A percentile compares a stretch with the other conserved stretches of the same genome.
Evolutionary conservation across 179 eudicot species (phyloP).

Genomic region (Spergularia azorica): DNA sequence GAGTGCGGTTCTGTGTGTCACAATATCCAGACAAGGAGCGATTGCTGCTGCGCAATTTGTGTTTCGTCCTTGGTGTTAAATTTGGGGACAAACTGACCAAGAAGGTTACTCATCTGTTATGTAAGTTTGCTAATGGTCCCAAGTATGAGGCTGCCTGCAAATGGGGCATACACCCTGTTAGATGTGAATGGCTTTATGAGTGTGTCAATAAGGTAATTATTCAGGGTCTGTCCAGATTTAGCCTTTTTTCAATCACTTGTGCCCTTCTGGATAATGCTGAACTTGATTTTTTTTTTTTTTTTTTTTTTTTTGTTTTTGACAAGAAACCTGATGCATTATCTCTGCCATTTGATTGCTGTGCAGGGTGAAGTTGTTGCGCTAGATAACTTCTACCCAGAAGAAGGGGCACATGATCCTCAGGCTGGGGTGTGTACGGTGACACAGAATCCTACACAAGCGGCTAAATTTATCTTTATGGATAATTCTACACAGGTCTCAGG

Average conservation of each 20-base stretch:
- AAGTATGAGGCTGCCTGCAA: conserved; percentile 82
- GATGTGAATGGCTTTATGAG: conserved; percentile 86
- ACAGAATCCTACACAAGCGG: conserved; percentile 85
- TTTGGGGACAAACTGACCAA: conserved; percentile 62
- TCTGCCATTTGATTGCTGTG: conserved; percentile 26
- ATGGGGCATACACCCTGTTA: conserved; percentile 67
- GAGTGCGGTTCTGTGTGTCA: conserved; percentile 71
- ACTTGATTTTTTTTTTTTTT: no score
- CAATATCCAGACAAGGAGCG: conserved; percentile 79
- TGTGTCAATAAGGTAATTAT: conserved; percentile 69
- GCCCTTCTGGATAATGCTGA: background rate
- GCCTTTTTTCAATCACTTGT: background rate
- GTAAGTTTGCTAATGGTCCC: conserved; percentile 77
- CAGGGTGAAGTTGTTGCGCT: conserved; percentile 65
- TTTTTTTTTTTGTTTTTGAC: no score
- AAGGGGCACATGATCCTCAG: conserved; percentile 66
- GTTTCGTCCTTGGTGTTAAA: conserved; percentile 83
- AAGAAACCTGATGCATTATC: background rate
- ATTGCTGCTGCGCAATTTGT: conserved; percentile 74
- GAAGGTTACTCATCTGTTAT: conserved; percentile 79
- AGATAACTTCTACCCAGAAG: conserved; percentile 59
- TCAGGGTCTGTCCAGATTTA: conserved; percentile 4
- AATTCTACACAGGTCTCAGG: conserved; percentile 52
- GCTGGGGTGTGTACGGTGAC: conserved; percentile 68
- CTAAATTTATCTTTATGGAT: conserved; percentile 46